These are phyloP conservation scores for Saururus chinensis DNA, from an alignment of 164 flowering plant species.

Conservation along the genomic window DNA sequence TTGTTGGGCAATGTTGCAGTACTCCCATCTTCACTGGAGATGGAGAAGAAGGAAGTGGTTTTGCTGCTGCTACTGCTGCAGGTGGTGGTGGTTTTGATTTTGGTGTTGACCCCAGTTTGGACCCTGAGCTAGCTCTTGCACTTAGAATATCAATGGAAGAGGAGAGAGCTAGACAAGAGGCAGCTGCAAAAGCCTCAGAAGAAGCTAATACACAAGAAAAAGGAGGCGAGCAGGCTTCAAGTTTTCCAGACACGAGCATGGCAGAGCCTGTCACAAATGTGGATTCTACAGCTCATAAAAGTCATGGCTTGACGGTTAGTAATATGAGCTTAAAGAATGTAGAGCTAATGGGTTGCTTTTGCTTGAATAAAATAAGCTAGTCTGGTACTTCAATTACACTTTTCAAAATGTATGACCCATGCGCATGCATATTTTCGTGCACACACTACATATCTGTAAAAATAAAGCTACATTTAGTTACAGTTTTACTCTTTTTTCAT, in stretches of 20 bases:
- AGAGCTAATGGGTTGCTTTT: not conserved
- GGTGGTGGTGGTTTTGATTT: slow-evolving; percentile 87
- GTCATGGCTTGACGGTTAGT: slow-evolving; percentile 28
- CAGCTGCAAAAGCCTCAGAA: slow-evolving; percentile 95
- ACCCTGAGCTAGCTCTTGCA: slow-evolving; percentile 97
- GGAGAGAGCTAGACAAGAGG: slow-evolving; percentile 98
- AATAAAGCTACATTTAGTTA: not conserved
- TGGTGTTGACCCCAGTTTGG: slow-evolving; percentile 96
- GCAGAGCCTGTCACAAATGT: slow-evolving; percentile 33
- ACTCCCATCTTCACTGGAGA: slow-evolving; percentile 91
- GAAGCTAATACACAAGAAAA: slow-evolving; percentile 58
- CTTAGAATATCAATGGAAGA: slow-evolving; percentile 98
- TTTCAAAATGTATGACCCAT: not conserved
- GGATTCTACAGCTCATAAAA: slow-evolving; percentile 23
- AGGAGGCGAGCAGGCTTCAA: slow-evolving; percentile 47
- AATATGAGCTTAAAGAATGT: not conserved
- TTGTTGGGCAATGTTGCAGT: slow-evolving; percentile 20
- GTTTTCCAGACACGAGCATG: slow-evolving; percentile 63
- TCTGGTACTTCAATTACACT: not conserved
- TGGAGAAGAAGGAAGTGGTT: slow-evolving; percentile 92
- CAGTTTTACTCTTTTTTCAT: too few relatives aligned
- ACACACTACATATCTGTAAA: too few relatives aligned
- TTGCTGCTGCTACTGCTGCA: slow-evolving; percentile 78
- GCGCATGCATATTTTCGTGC: not conserved
- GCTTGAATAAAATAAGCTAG: not conserved